Base-by-base conservation (phyloP, 1,139 yeast species). In the Geotrichum macrosporum region DNA sequence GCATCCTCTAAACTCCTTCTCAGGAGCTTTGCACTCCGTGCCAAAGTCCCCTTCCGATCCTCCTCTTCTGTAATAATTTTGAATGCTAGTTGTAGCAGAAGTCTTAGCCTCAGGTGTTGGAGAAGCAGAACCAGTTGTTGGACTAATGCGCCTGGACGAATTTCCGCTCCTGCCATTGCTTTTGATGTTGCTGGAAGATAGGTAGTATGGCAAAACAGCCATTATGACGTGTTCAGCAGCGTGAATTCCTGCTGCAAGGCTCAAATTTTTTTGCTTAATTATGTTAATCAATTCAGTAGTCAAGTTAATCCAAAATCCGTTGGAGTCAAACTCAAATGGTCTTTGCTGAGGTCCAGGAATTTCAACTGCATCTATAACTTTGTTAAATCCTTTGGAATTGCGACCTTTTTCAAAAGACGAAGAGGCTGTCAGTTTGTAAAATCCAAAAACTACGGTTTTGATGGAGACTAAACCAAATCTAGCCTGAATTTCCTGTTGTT, bases 11-110 rank as follows among this genome's bases (percentile, higher is more conserved):
- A 88, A 85, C 60, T 92, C 98, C 60, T 92, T 92, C 55, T 86
- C 94, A 0, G 98, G 96, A 0, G 97, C 96, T 58, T 92, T 92
- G 64, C 99, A 92, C 63, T 92, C 99, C 0, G 97, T 87, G 46
- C 76, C 76, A 13, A 92, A 74, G 56, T 89, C 97, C 38, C 83
- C 74, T 2, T 80, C 78, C 20, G 78, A 8, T 6, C 13, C 13
- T 29, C 32, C 5, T 29, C 13, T 29, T 10, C 8, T 9, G 32
- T 8, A 6, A 29, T 29, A 10, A 12, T 29, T 29, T 5, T 12
- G 5, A 8, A n/a, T 10, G 15, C 13, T 15, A 13, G n/a, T 6
- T 3, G 41, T 5, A 19, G 16, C 35, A 39, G 43, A 12, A 3
- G 43, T 12, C 22, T 8, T 29, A 22, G 19, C 27, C 10, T 13